phyloP scores from a whole-genome alignment of 768 basidiomycete species.

The Mycena polygramma region DNA sequence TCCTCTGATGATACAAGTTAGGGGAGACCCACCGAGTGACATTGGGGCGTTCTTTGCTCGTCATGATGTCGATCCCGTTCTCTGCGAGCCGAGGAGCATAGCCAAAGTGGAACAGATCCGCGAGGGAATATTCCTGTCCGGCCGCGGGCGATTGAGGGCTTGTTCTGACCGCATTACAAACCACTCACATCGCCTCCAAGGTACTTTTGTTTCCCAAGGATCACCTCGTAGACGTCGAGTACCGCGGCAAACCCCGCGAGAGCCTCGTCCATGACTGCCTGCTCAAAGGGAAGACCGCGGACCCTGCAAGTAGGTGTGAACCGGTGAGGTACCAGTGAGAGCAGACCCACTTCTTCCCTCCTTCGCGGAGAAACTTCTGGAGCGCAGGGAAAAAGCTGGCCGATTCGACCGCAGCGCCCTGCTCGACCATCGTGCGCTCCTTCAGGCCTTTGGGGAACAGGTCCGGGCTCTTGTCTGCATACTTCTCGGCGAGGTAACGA shows the following conservation, averaged over 20 bases:
- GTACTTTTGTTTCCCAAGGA: conserved; percentile 66
- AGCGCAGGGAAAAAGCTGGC: conserved; percentile 8
- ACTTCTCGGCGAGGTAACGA: conserved; percentile 14
- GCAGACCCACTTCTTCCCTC: neutral
- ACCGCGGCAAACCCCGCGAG: conserved; percentile 49
- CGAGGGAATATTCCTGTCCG: conserved; percentile 7
- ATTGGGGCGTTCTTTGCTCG: conserved; percentile 7
- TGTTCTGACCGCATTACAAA: neutral
- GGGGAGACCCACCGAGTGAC: neutral
- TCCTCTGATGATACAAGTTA: neutral
- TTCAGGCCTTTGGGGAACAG: conserved; percentile 12
- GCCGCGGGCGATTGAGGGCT: neutral
- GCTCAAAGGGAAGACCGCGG: conserved; percentile 26
- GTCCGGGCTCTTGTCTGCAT: neutral
- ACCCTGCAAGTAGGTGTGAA: neutral
- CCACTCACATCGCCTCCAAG: conserved; percentile 39
- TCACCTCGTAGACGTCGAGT: conserved; percentile 65
- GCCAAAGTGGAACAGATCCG: conserved; percentile 12
- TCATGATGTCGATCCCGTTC: conserved; percentile 2
- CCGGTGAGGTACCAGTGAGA: neutral
- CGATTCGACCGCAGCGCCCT: conserved; percentile 7
- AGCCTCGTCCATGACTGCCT: conserved; percentile 44
- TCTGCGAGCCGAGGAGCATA: neutral
- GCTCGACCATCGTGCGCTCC: conserved; percentile 9
- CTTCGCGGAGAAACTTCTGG: neutral